phyloP scores from a whole-genome alignment of 1,284 basidiomycete species.

The Apiotrichum akiyoshidainum region DNA sequence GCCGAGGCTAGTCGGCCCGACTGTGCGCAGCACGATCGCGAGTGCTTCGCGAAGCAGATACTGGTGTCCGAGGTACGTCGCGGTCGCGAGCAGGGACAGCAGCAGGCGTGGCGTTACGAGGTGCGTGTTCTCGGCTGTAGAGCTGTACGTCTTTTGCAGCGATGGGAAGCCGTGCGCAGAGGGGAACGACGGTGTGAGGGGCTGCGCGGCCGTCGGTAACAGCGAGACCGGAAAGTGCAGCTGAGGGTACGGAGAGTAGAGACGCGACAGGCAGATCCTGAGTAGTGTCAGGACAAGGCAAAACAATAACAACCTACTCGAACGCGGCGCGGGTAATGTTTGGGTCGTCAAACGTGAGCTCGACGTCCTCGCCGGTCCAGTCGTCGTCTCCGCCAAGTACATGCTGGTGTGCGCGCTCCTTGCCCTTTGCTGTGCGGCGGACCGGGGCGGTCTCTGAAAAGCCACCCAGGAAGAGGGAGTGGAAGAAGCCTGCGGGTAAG shows the following conservation, averaged over 20 bases:
- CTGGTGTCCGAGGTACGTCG: conserved; percentile 80
- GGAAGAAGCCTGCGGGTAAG: conserved; percentile 68
- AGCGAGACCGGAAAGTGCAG: conserved; percentile 66
- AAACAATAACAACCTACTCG: conserved; percentile 49
- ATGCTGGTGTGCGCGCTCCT: conserved; percentile 7
- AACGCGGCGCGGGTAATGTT: conserved; percentile 75
- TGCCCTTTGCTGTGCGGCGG: conserved; percentile 19
- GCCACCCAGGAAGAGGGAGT: conserved; percentile 74
- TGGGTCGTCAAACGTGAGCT: conserved; percentile 72
- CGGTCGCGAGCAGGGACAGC: conserved; percentile 78
- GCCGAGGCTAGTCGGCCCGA: conserved; percentile 73
- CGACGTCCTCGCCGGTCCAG: conserved; percentile 55
- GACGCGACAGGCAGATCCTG: conserved; percentile 74
- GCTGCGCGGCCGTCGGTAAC: conserved; percentile 63
- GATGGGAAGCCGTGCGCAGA: conserved; percentile 58
- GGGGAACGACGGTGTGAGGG: conserved; percentile 66
- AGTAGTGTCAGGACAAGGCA: neutral
- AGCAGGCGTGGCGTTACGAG: conserved; percentile 76
- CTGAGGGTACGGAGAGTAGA: conserved; percentile 79
- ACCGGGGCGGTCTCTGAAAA: conserved; percentile 57
- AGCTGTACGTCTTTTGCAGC: conserved; percentile 63
- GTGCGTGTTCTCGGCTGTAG: conserved; percentile 57
- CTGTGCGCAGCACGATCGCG: conserved; percentile 65
- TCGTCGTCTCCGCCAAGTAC: conserved; percentile 16
- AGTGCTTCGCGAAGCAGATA: conserved; percentile 71